Conservation (phyloP, 768 basidiomycete species). For the Dioszegia aurantiaca region DNA sequence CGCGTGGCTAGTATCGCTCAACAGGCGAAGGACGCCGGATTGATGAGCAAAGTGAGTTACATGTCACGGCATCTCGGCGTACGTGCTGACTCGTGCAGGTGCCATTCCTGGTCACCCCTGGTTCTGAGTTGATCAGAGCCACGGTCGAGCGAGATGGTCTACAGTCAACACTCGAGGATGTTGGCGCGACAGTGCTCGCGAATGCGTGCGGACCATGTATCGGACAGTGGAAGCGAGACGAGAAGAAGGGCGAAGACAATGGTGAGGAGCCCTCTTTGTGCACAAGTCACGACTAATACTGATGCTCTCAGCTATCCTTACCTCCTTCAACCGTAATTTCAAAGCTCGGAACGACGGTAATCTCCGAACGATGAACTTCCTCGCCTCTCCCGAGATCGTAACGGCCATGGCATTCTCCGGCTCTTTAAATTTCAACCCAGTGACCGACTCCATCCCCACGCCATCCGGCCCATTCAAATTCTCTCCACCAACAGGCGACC, state of each 20-base stretch:
- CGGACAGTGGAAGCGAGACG: constrained; percentile 96
- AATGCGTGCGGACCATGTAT: constrained; percentile 99
- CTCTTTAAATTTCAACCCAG: constrained; percentile 87
- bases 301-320: constrained; percentile 74
- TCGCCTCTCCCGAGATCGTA: constrained; percentile 93
- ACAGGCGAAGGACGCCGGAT: constrained; percentile 80
- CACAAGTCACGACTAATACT: neutral
- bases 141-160: constrained; percentile 94
- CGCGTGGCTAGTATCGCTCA: constrained; percentile 84
- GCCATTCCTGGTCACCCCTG: constrained; percentile 56
- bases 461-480: constrained; percentile 83
- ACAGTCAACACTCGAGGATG: constrained; percentile 72
- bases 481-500: constrained; percentile 73
- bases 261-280: constrained; percentile 56
- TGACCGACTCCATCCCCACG: constrained; percentile 65
- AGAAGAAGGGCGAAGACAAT: constrained; percentile 83
- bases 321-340: constrained; percentile 94
- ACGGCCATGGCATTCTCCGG: constrained; percentile 98
- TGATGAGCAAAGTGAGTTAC: constrained; percentile 61
- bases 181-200: constrained; percentile 91
- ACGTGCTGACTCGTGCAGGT: constrained; percentile 13
- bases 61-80: neutral
- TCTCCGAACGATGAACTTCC: constrained; percentile 86
- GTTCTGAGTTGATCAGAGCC: constrained; percentile 83
- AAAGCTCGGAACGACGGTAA: constrained; percentile 98